Conservation (phyloP, 164 flowering plant species). For the Sextonia rubra region DNA sequence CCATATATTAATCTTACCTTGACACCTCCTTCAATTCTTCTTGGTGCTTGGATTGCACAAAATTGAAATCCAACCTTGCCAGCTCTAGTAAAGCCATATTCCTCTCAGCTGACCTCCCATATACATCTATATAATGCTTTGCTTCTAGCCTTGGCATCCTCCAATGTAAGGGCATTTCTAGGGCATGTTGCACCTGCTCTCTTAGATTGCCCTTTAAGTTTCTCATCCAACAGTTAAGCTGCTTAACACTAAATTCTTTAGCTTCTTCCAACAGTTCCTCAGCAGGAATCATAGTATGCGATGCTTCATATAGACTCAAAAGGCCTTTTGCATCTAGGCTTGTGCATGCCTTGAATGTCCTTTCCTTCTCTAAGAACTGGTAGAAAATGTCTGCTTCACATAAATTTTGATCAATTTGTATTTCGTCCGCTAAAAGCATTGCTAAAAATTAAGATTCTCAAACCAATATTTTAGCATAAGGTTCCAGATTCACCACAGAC, state of each 20-base stretch:
- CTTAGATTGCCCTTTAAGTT: slow-evolving; percentile 8
- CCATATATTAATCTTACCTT: slow-evolving; percentile 16
- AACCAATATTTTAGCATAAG: no score
- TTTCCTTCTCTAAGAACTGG: background rate
- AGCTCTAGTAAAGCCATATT: slow-evolving; percentile 24
- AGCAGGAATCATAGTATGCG: slow-evolving; percentile 23
- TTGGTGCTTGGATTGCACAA: slow-evolving; percentile 35
- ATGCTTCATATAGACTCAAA: slow-evolving; percentile 39
- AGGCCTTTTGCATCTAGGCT: slow-evolving; percentile 16
- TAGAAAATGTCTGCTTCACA: background rate
- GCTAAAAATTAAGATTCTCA: no score
- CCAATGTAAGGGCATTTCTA: slow-evolving; percentile 34
- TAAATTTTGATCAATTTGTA: background rate
- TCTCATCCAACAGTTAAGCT: background rate
- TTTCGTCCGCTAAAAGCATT: no score
- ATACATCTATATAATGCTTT: slow-evolving; percentile 25
- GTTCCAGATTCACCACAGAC: no score
- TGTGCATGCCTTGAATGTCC: slow-evolving; percentile 10
- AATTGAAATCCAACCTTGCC: slow-evolving; percentile 41
- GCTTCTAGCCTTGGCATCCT: slow-evolving; percentile 31
- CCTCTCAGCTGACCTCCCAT: slow-evolving; percentile 4
- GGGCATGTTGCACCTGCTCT: slow-evolving; percentile 18
- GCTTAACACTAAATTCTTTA: slow-evolving; percentile 10
- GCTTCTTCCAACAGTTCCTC: slow-evolving; percentile 30
- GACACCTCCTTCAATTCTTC: slow-evolving; percentile 25